A percentile compares a stretch with the other conserved stretches of the same genome.
Evolutionary conservation across 805 yeast species (phyloP).

Genomic region (Candida vartiovaarae): DNA sequence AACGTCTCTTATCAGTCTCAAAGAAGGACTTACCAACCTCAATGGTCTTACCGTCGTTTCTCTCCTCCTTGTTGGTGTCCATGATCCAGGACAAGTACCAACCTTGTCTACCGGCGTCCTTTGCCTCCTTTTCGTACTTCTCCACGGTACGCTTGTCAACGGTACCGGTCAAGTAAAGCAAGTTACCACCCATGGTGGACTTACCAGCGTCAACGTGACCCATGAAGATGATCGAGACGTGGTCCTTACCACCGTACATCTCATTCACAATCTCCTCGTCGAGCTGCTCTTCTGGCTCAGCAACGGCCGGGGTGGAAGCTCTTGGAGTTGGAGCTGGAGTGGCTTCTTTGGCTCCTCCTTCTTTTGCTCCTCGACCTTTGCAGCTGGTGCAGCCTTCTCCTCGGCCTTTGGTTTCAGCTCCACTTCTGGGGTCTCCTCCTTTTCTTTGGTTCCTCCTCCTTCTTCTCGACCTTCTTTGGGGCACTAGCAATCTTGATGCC

Average conservation of each 20-base stretch:
- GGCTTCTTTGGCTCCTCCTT: constrained; percentile 15
- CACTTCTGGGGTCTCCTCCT: constrained; percentile 17
- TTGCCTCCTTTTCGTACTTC: constrained; percentile 96
- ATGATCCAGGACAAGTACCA: constrained; percentile 99
- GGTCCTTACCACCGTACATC: constrained; percentile 96
- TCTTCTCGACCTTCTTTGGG: constrained; percentile 30
- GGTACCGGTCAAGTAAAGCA: constrained; percentile 87
- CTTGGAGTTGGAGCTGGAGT: constrained; percentile 12
- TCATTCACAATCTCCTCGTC: constrained; percentile 87
- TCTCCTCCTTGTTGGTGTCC: constrained; percentile 99
- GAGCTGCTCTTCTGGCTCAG: constrained; percentile 70
- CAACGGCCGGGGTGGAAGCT: constrained; percentile 17
- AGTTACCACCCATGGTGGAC: constrained; percentile 98
- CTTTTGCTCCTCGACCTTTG: constrained; percentile 3
- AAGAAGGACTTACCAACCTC: constrained; percentile 98
- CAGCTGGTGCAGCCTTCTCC: constrained; percentile 19
- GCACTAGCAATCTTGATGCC: constrained; percentile 57
- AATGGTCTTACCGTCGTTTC: constrained; percentile 97
- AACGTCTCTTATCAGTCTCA: constrained; percentile 96
- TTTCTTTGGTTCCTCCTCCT: constrained; percentile 22
- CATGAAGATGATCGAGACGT: constrained; percentile 94
- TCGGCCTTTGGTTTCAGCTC: constrained; percentile 22
- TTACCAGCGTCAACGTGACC: constrained; percentile 99
- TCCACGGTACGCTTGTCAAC: constrained; percentile 98
- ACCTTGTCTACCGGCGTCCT: constrained; percentile 99